Base-by-base conservation (phyloP, 2,329 filamentous ascomycete species). In the Diplodia intermedia region DNA sequence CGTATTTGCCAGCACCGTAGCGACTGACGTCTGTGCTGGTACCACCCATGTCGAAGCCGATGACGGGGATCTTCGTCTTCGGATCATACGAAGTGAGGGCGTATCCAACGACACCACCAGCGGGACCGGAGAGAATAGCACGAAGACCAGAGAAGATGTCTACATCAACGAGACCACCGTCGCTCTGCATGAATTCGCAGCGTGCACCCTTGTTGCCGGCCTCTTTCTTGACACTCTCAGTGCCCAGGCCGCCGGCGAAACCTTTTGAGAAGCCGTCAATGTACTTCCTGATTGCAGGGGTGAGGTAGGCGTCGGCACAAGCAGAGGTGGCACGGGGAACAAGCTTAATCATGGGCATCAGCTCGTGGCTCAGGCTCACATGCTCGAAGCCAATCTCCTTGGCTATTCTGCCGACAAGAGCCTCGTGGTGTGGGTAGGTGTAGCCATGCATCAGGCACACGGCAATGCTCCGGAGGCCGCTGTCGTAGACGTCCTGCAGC, bases 31-130 rank as follows among this genome's bases (percentile, higher is more conserved):
- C 94, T 0, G 94, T 97, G 68, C 90, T 94, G 0, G 94, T 97
- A 12, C 94, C 94, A 47, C 93, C 93, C 94, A 97, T 97, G 73
- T 97, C 94, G 74, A 97, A 97, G 0, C 94, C 94, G 73, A 97
- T 97, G 4, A 97, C 91, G 0, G 93, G 93, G 0, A 88, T 92
- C 75, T 89, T 91, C 4, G 92, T 95, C 62, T 90, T 84, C 0
- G 90, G 86, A 71, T 97, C 94, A 77, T 95, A 97, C 1, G 91
- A 95, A 0, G 94, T 97, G 23, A 94, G 88, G 20, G 94, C 93
- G 77, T 97, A 97, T 4, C 94, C 94, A 0, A 97, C 93, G 0
- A 97, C 94, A 50, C 94, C 94, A 38, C 93, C 94, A n/a, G 94
- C 94, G 1, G 94, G 94, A 0, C 94, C 94, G 0, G 92, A 96